phyloP scores from a whole-genome alignment of 345 rosid species.

The Sonneratia caseolaris region DNA sequence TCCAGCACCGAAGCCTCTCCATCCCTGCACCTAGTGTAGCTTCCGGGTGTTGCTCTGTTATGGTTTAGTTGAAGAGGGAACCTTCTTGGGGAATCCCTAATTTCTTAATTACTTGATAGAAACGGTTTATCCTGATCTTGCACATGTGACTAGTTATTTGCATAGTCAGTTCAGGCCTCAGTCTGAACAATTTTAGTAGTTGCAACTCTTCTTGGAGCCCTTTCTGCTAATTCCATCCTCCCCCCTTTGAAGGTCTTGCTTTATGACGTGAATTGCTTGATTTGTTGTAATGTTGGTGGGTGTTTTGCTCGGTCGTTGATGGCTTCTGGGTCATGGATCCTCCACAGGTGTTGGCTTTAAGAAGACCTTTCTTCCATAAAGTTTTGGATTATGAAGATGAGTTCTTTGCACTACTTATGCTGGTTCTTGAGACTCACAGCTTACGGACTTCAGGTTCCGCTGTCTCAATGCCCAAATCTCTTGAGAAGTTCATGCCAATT shows the following conservation, averaged over 20 bases:
- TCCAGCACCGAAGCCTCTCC: too few species aligned
- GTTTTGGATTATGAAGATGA: constrained; percentile 92
- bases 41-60: background rate
- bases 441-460: constrained; percentile 79
- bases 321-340: background rate
- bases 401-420: constrained; percentile 79
- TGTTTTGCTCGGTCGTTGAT: background rate
- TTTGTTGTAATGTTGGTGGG: background rate
- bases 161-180: too few species aligned
- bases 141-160: too few species aligned
- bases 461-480: background rate
- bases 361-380: constrained; percentile 84
- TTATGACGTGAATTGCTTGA: background rate
- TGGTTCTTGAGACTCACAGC: constrained; percentile 88
- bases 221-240: background rate
- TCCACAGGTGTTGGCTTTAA: constrained; percentile 74
- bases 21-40: background rate
- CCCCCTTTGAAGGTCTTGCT: background rate
- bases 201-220: too few species aligned
- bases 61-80: background rate
- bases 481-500: background rate
- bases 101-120: background rate
- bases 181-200: too few species aligned
- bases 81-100: background rate
- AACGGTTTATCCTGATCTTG: too few species aligned